Conservation (phyloP, 179 eudicot genomes). For the Pouteria campechiana region DNA sequence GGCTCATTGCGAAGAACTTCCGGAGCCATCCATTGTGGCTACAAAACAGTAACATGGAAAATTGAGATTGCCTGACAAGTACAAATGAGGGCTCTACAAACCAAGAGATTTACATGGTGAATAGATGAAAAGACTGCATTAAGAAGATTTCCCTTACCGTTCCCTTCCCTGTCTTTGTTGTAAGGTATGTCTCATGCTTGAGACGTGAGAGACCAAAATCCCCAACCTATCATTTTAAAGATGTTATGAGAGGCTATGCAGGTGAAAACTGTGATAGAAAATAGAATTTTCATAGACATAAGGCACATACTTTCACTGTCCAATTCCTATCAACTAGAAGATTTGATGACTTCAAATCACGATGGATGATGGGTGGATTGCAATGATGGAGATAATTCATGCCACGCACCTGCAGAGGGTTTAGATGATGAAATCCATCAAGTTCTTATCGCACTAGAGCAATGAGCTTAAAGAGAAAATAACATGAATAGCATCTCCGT, state of each 20-base stretch:
- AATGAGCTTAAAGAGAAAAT: too few species aligned
- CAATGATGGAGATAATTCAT: conserved; percentile 93
- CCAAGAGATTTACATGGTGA: background rate
- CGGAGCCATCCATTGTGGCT: conserved; percentile 99
- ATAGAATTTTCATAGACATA: too few species aligned
- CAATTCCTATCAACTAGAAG: conserved; percentile 91
- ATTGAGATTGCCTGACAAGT: background rate
- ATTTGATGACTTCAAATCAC: conserved; percentile 93
- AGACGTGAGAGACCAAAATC: conserved; percentile 97
- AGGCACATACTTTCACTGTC: conserved; percentile 93
- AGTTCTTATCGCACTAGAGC: background rate
- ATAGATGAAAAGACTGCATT: background rate
- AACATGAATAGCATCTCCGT: too few species aligned
- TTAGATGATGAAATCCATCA: background rate
- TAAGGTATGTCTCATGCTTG: conserved; percentile 73
- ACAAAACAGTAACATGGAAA: conserved; percentile 15
- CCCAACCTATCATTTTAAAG: conserved; percentile 85
- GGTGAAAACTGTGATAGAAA: too few species aligned
- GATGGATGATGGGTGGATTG: conserved; percentile 83
- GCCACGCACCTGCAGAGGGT: conserved; percentile 64
- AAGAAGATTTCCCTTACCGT: conserved; percentile 47
- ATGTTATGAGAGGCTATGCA: too few species aligned
- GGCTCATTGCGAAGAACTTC: conserved; percentile 82
- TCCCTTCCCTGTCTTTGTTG: conserved; percentile 87
- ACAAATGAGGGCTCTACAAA: background rate